Percentiles rank a stretch among this genome's conserved stretches.
Evolutionary conservation across 352 stramenopile species (phyloP).

Genomic region (Bremia lactucae): DNA sequence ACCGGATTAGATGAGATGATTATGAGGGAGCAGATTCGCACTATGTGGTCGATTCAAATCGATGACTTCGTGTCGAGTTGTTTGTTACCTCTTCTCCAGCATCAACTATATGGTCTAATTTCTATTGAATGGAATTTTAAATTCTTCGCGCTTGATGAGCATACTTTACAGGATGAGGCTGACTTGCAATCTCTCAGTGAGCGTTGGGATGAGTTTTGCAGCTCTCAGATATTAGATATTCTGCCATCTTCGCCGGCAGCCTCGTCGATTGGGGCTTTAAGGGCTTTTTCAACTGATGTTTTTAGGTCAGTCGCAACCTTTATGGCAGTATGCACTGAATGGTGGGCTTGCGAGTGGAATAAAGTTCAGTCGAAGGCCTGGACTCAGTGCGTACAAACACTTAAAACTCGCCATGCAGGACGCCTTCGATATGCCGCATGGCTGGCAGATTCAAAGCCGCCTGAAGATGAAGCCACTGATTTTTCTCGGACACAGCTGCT

Average conservation of each 20-base stretch:
- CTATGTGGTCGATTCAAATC: slow-evolving; percentile 13
- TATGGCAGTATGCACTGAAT: slow-evolving; percentile 13
- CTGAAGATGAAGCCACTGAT: neutral
- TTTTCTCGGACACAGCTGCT: slow-evolving; percentile 31
- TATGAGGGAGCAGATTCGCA: neutral
- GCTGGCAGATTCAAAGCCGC: slow-evolving; percentile 4
- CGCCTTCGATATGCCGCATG: slow-evolving; percentile 35
- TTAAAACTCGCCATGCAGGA: slow-evolving; percentile 16
- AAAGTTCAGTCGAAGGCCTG: slow-evolving; percentile 6
- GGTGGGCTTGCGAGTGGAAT: slow-evolving; percentile 13
- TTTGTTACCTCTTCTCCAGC: slow-evolving; percentile 18
- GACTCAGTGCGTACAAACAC: slow-evolving; percentile 3
- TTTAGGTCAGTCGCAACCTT: slow-evolving; percentile 8
- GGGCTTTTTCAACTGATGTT: slow-evolving; percentile 5
- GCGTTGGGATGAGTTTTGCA: slow-evolving; percentile 22
- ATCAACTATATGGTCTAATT: slow-evolving; percentile 22
- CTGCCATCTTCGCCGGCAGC: slow-evolving; percentile 17
- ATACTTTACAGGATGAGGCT: neutral
- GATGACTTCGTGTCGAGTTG: slow-evolving; percentile 14
- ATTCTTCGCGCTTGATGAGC: slow-evolving; percentile 4
- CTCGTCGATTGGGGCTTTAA: slow-evolving; percentile 3
- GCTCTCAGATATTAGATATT: slow-evolving; percentile 23
- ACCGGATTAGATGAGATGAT: slow-evolving; percentile 1
- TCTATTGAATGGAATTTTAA: slow-evolving; percentile 39
- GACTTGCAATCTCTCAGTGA: slow-evolving; percentile 4